These are phyloP conservation scores for Aspergillaceae sp. DNA, from an alignment of 2,329 filamentous ascomycete genomes.

Conservation along the genomic window DNA sequence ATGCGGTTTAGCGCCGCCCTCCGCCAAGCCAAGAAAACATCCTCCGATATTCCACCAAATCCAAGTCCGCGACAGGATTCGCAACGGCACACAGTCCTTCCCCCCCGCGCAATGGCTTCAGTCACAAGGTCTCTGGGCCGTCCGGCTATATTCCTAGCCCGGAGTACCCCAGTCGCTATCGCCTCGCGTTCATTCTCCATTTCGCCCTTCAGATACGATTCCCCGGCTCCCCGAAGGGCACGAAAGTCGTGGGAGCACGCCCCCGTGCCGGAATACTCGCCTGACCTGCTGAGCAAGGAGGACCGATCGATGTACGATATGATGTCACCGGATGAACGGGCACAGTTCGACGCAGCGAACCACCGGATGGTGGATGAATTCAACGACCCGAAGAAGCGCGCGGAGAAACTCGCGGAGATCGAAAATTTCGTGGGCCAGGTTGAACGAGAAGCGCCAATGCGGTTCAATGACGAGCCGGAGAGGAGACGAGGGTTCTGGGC, in stretches of 20 bases:
- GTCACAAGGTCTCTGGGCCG: conserved; percentile 31
- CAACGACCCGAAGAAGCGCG: conserved; percentile 25
- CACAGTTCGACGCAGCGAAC: conserved; percentile 29
- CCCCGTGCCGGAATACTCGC: conserved; percentile 28
- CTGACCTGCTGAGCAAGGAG: conserved; percentile 23
- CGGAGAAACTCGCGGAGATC: conserved; percentile 22
- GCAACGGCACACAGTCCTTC: conserved; percentile 3
- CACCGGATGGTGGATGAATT: conserved; percentile 29
- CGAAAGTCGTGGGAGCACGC: conserved; percentile 21
- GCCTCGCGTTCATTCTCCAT: conserved; percentile 26
- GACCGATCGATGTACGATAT: conserved; percentile 32
- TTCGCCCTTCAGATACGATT: conserved; percentile 28
- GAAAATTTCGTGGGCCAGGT: conserved; percentile 24
- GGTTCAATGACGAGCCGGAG: conserved; percentile 19
- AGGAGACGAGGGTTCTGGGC: conserved; percentile 34
- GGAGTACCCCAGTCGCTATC: conserved; percentile 19
- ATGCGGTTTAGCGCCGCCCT: conserved; percentile 15
- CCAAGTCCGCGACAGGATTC: background rate
- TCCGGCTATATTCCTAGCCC: conserved; percentile 23
- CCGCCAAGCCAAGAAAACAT: conserved; percentile 12
- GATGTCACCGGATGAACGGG: conserved; percentile 29
- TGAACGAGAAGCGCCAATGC: conserved; percentile 22
- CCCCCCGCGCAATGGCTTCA: conserved; percentile 29
- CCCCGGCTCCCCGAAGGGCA: conserved; percentile 19
- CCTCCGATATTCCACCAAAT: conserved; percentile 11